Conservation (phyloP, 106 monocot species). For the Narthecium ossifragum region DNA sequence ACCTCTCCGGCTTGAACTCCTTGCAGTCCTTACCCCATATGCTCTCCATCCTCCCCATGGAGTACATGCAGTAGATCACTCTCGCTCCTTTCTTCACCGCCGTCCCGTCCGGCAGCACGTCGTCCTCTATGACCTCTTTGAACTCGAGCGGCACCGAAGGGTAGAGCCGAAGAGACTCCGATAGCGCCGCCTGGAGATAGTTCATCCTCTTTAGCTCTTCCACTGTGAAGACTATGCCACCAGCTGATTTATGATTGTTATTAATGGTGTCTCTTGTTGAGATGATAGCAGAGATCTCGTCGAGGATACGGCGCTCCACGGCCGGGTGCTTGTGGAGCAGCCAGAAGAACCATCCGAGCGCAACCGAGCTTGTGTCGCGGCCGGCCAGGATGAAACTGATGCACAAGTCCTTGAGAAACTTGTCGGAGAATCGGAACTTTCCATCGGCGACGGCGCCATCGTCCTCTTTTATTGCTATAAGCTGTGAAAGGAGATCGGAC, state of each 20-base stretch:
- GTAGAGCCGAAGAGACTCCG: conserved; percentile 81
- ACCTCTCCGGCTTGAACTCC: conserved; percentile 83
- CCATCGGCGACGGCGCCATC: neutral
- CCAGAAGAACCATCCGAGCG: conserved; percentile 94
- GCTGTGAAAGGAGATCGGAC: conserved; percentile 65
- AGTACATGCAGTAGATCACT: conserved; percentile 77
- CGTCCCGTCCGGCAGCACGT: conserved; percentile 69
- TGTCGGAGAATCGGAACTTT: conserved; percentile 41
- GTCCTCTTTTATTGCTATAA: conserved; percentile 24
- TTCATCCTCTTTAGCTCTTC: conserved; percentile 68
- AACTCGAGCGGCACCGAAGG: conserved; percentile 89
- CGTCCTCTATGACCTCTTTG: conserved; percentile 69
- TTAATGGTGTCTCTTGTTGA: neutral
- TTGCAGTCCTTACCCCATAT: conserved; percentile 87
- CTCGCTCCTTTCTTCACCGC: conserved; percentile 42
- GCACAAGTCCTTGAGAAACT: conserved; percentile 84
- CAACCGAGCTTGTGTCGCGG: conserved; percentile 89
- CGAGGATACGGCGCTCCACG: conserved; percentile 46
- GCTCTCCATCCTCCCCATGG: conserved; percentile 61
- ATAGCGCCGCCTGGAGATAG: conserved; percentile 76
- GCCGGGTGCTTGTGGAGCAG: conserved; percentile 47
- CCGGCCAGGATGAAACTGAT: conserved; percentile 94
- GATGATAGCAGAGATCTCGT: conserved; percentile 36
- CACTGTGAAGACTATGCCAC: conserved; percentile 24
- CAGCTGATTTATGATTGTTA: neutral